Evolutionary conservation across 257 asterid species (phyloP).

Genomic region (Nicotiana tabacum): DNA sequence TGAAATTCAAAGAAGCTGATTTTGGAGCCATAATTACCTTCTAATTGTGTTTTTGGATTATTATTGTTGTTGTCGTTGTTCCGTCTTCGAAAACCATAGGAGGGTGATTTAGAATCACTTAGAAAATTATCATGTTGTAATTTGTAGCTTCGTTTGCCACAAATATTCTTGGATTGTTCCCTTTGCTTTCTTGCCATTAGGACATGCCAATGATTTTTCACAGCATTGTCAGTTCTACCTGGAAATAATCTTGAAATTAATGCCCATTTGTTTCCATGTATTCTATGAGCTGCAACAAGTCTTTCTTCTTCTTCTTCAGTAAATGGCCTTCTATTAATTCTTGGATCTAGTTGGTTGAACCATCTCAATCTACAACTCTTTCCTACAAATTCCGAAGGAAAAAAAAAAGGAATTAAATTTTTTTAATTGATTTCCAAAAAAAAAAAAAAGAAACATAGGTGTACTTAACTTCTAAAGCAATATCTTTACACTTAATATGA

Average conservation of each 20-base stretch:
- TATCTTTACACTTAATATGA: not conserved
- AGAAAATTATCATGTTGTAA: conserved; percentile 6
- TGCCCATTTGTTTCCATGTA: conserved; percentile 94
- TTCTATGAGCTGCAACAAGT: conserved; percentile 69
- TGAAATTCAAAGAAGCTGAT: conserved; percentile 40
- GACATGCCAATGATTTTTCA: conserved; percentile 95
- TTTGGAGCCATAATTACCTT: conserved; percentile 39
- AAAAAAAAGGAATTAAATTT: not conserved
- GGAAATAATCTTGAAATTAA: conserved; percentile 85
- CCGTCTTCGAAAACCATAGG: conserved; percentile 34
- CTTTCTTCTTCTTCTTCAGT: conserved; percentile 83
- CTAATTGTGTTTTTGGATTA: conserved; percentile 16
- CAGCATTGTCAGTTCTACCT: conserved; percentile 94
- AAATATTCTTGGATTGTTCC: conserved; percentile 50
- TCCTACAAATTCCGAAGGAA: conserved; percentile 31
- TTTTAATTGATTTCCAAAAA: not conserved
- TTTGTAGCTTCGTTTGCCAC: conserved; percentile 38
- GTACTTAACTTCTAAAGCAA: not conserved
- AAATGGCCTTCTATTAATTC: conserved; percentile 85
- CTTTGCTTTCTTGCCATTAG: conserved; percentile 90
- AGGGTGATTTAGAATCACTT: conserved; percentile 30
- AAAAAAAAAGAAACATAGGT: not conserved
- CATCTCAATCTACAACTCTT: conserved; percentile 95
- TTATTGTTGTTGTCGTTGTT: not conserved
- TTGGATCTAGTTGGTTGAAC: conserved; percentile 94